Conservation (phyloP, 306 rosid species). For the Prunus salicina region DNA sequence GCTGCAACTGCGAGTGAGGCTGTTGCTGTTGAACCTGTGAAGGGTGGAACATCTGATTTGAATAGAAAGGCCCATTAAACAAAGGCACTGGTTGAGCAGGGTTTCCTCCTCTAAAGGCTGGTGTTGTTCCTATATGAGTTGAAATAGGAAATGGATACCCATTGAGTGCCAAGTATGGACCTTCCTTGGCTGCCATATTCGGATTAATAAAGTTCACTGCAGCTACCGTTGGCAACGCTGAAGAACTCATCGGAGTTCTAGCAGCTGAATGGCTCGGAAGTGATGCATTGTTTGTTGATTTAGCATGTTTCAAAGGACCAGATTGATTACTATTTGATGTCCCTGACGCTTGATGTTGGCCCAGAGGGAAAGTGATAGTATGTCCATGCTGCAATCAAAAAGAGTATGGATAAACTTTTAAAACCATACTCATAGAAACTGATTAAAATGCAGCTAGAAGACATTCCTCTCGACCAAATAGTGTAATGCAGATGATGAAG, state of each 20-base stretch:
- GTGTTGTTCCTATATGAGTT: slow-evolving; percentile 44
- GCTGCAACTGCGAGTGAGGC: slow-evolving; percentile 37
- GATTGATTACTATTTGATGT: slow-evolving; percentile 37
- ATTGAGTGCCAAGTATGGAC: slow-evolving; percentile 47
- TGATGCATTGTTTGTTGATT: slow-evolving; percentile 32
- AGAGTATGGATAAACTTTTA: slow-evolving; percentile 12
- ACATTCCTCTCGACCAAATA: background rate
- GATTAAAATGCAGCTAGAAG: background rate
- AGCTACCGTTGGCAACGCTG: slow-evolving; percentile 45
- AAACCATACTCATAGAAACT: background rate
- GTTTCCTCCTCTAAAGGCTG: slow-evolving; percentile 43
- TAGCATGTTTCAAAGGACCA: slow-evolving; percentile 30
- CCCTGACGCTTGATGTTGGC: slow-evolving; percentile 46
- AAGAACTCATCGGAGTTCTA: slow-evolving; percentile 39
- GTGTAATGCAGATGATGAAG: slow-evolving; percentile 18
- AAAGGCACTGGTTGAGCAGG: slow-evolving; percentile 49
- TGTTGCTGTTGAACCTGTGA: slow-evolving; percentile 55
- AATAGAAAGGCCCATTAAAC: slow-evolving; percentile 43
- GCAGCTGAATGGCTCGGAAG: slow-evolving; percentile 33
- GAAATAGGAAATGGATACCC: slow-evolving; percentile 56
- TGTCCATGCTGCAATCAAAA: slow-evolving; percentile 49
- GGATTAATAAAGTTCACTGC: slow-evolving; percentile 43
- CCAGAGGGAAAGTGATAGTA: slow-evolving; percentile 36
- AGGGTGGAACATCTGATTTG: slow-evolving; percentile 53
- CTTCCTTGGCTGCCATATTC: slow-evolving; percentile 39